Conservation (phyloP, 306 rosid genomes). For the Alnus rubra region DNA sequence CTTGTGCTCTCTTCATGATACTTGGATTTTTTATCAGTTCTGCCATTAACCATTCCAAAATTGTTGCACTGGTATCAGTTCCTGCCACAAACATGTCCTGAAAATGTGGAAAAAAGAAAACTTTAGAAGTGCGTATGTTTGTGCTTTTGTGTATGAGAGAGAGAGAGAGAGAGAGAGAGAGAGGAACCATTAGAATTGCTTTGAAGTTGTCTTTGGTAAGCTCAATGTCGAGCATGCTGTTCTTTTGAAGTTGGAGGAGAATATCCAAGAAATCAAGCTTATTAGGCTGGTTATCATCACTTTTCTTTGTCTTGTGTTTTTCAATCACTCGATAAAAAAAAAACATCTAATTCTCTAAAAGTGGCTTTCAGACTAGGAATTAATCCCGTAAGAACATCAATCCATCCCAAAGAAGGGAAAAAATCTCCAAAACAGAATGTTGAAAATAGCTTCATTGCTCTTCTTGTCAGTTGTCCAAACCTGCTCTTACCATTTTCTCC, state of each 20-base stretch:
- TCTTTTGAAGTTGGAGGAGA: conserved; percentile 35
- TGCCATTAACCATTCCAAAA: conserved; percentile 34
- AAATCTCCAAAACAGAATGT: conserved; percentile 6
- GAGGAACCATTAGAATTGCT: conserved; percentile 24
- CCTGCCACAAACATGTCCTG: conserved; percentile 33
- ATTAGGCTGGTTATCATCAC: background rate
- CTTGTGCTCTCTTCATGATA: conserved; percentile 35
- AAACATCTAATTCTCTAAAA: background rate
- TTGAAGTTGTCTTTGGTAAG: conserved; percentile 29
- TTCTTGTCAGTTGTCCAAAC: background rate
- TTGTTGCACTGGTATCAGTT: conserved; percentile 21
- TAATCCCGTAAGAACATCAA: conserved; percentile 9
- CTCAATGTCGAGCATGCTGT: conserved; percentile 10
- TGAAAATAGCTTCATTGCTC: background rate
- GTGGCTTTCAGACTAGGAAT: background rate
- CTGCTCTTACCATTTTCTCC: conserved; percentile 6
- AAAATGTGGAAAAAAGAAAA: background rate
- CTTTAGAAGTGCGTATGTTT: background rate
- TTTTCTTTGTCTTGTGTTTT: background rate
- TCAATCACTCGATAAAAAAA: background rate
- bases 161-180: background rate
- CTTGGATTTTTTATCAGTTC: conserved; percentile 30
- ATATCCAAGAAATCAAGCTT: conserved; percentile 32
- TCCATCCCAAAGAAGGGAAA: conserved; percentile 17
- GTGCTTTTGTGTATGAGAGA: background rate